Evolutionary conservation across 108 stramenopile genomes (phyloP), one percentile per base, ranked within the genome.

Genomic region (Cyclostephanos tholiformis): DNA sequence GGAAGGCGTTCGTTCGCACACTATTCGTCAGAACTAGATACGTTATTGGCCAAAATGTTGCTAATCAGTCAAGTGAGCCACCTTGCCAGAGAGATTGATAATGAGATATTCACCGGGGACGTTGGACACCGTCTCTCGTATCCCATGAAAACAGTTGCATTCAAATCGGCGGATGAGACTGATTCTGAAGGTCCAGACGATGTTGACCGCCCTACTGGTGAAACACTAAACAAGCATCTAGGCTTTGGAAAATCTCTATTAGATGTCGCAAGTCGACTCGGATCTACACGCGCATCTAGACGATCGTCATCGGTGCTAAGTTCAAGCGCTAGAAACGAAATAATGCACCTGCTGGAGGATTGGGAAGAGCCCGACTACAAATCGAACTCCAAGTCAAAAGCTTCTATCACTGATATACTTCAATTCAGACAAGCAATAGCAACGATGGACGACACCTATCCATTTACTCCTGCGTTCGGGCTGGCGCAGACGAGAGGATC

Each of bases 21-120:
- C 30, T 90, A 86, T 71, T 79, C 83, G 9, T 62, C 79, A 16
- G 74, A 85, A 27, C 67, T 93, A 27, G 87, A 89, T 23, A 70
- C 60, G 17, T 41, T 88, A 14, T 82, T 93, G 82, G 82, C 83
- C 26, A 80, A 86, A 58, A 87, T 90, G 83, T 63, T 90, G 29
- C 60, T 88, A 0, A 65, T 90, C 5, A 76, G 76, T 20, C 73
- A 85, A 69, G 66, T 91, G 2, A 83, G 83, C n/a, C 50, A 65
- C 25, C 64, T 83, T 23, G 84, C 86, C 10, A 23, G 55, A 46
- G 66, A 80, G 20, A 56, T 44, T 7, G 65, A 67, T 32, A 65
- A 53, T 17, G 13, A 29, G 6, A 46, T 51, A 25, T 46, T 32
- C 29, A 39, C 36, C 0, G 14, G 36, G 4, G 41, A 50, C 6